Base-by-base conservation (phyloP, 148 eudicot genomes). In the Suaeda aralocaspica region DNA sequence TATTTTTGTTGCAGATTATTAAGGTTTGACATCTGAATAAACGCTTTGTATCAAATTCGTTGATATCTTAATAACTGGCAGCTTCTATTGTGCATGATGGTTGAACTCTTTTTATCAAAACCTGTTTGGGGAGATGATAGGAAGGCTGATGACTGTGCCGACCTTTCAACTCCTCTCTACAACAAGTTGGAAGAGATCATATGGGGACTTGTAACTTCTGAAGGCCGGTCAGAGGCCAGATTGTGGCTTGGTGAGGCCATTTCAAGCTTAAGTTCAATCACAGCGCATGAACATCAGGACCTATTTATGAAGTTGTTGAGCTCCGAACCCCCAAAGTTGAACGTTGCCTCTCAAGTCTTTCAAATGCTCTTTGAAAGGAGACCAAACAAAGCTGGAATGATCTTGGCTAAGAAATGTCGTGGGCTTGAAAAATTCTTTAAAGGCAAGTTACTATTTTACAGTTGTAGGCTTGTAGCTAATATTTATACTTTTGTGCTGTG, bases 181-280 rank as follows among this genome's bases (percentile, higher is more conserved):
- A 71, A 70, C 44, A 77, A 89, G 77, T 49, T 94, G 76, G 91
- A 86, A 67, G 77, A 77, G 48, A 52, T 69, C 29, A 60, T 91
- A 24, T 86, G 91, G 91, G 77, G 74, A 22, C 33, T 89, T 44
- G 63, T 82, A 60, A 83, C 89, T 33, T 76, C 80, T 39, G 92
- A 85, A 74, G 89, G 99, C 53, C 89, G 96, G 28, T 84, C 97
- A 3, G 93, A 91, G 82, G 91, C 89, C 57, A 86, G 92, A 55
- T 78, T 94, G 48, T 94, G 99, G 99, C 93, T 94, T 13, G 86
- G 93, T 81, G 90, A 91, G 59, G 73, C 86, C 58, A 71, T 91
- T 63, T 82, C 99, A 9, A 77, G 86, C 71, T 79, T 91, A 34
- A 72, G 42, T 44, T 84, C 86, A 13, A 71, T 94, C 22, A 58